Evolutionary conservation across 2,329 filamentous ascomycete species (phyloP).

Genomic region (Penicillium sp.): DNA sequence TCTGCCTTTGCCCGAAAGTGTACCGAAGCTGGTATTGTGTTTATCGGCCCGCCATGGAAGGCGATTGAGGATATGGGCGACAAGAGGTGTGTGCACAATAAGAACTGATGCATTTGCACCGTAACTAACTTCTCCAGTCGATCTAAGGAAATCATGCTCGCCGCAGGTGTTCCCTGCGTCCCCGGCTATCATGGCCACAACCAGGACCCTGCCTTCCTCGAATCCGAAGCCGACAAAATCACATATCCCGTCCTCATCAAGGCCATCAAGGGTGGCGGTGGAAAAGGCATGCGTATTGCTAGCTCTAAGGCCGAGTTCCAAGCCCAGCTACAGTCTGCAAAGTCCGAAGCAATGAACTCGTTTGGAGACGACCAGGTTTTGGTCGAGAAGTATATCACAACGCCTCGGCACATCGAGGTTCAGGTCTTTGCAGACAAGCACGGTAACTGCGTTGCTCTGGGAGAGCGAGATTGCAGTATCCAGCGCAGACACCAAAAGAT

Average conservation of each 20-base stretch:
- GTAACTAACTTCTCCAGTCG: constrained; percentile 47
- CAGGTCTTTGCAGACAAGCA: constrained; percentile 68
- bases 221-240: constrained; percentile 72
- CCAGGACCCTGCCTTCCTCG: constrained; percentile 66
- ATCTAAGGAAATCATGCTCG: constrained; percentile 95
- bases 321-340: constrained; percentile 63
- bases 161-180: constrained; percentile 92
- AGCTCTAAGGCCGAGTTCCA: constrained; percentile 59
- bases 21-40: constrained; percentile 84
- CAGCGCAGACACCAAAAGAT: constrained; percentile 69
- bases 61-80: constrained; percentile 85
- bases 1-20: constrained; percentile 85
- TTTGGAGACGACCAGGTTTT: constrained; percentile 69
- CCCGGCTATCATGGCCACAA: constrained; percentile 91
- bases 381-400: constrained; percentile 69
- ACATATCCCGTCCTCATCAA: constrained; percentile 67
- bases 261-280: constrained; percentile 65
- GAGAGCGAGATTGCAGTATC: constrained; percentile 67
- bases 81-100: constrained; percentile 64
- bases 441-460: constrained; percentile 65
- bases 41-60: constrained; percentile 83
- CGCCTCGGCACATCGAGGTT: constrained; percentile 67
- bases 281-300: constrained; percentile 72
- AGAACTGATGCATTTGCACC: too few species aligned
- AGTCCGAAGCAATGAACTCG: constrained; percentile 64